phyloP scores from a whole-genome alignment of 495 filamentous ascomycete genomes.

The Penicillium nucicola region DNA sequence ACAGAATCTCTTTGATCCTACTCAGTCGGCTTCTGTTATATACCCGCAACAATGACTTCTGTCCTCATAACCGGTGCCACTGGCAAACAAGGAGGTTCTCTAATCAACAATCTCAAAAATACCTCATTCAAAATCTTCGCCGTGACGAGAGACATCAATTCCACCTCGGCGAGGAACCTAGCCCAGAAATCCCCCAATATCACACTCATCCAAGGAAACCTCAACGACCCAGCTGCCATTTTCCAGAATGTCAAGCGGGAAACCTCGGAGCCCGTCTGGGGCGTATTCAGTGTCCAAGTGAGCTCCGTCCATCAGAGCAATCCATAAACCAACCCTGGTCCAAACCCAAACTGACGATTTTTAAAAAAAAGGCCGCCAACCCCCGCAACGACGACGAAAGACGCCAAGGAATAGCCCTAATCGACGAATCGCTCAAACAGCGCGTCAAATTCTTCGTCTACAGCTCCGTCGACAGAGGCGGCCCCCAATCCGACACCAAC shows the following conservation, averaged over 20 bases:
- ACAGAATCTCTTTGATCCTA: background rate
- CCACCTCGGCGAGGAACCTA: conserved; percentile 51
- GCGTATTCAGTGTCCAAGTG: conserved; percentile 47
- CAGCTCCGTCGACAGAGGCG: conserved; percentile 65
- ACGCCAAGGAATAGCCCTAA: conserved; percentile 57
- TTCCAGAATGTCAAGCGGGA: conserved; percentile 46
- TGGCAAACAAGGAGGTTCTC: conserved; percentile 62
- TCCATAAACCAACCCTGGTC: too few relatives aligned
- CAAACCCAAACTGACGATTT: conserved; percentile 16
- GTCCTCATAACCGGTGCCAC: conserved; percentile 67
- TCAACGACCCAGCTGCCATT: conserved; percentile 46
- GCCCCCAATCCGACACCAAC: conserved; percentile 51
- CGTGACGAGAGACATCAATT: conserved; percentile 59
- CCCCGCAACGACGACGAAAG: conserved; percentile 49
- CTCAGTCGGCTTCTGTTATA: background rate
- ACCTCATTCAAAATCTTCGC: conserved; percentile 62
- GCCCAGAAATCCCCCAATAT: conserved; percentile 39
- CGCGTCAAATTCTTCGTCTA: conserved; percentile 65
- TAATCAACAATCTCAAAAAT: conserved; percentile 53
- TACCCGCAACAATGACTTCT: conserved; percentile 13
- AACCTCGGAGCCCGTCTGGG: conserved; percentile 47
- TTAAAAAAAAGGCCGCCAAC: conserved; percentile 34
- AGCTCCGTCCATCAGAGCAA: too few relatives aligned
- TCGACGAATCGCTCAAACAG: conserved; percentile 55
- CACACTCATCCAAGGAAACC: conserved; percentile 56